phyloP scores from a whole-genome alignment of 176 grass and related monocot species.

The Microstegium vimineum region DNA sequence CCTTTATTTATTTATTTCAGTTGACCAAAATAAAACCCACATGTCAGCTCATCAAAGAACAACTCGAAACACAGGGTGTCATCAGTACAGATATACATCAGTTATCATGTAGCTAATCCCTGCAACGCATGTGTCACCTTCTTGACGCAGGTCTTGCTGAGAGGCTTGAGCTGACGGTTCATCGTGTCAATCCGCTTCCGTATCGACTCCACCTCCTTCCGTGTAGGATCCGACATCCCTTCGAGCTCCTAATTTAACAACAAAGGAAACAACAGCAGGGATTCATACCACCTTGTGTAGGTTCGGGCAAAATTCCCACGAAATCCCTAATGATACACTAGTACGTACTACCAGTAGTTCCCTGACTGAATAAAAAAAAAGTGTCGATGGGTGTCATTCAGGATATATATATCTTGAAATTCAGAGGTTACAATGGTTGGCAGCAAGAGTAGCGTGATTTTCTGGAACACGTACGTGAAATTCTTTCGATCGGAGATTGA shows the following conservation, averaged over 20 bases:
- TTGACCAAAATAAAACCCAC: background rate
- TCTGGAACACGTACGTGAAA: too few relatives aligned
- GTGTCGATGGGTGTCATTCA: background rate
- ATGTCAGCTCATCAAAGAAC: background rate
- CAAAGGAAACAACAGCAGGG: background rate
- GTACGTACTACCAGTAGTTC: background rate
- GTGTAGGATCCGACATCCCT: constrained; percentile 77
- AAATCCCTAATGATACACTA: background rate
- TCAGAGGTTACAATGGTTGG: background rate
- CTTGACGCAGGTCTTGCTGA: constrained; percentile 75
- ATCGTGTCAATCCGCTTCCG: constrained; percentile 68
- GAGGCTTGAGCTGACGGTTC: constrained; percentile 87
- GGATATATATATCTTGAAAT: background rate
- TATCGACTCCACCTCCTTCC: constrained; percentile 80
- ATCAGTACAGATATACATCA: background rate
- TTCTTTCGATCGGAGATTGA: too few relatives aligned
- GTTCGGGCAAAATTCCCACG: background rate
- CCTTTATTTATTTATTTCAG: constrained; percentile 34
- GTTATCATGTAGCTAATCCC: background rate
- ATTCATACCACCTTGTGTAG: background rate
- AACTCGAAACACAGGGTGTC: background rate
- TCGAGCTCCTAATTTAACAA: constrained; percentile 78
- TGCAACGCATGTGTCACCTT: constrained; percentile 48
- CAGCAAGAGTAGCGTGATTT: too few relatives aligned
- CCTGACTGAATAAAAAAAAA: background rate